phyloP scores from a whole-genome alignment of 2,329 filamentous ascomycete genomes.

The Podosphaera xanthii region DNA sequence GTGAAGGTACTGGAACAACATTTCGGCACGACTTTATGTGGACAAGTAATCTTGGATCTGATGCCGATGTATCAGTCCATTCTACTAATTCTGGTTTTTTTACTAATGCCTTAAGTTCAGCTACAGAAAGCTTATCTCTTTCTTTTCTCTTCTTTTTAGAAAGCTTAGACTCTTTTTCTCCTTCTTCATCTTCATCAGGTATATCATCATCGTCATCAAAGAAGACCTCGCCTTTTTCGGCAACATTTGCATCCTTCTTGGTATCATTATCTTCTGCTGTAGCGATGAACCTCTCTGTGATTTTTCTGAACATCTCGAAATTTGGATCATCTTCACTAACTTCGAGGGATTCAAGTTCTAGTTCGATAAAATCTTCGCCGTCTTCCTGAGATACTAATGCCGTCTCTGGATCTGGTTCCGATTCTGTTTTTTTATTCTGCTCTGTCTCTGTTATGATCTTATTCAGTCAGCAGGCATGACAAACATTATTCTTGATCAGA shows the following conservation, averaged over 20 bases:
- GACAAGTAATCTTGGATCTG: constrained; percentile 70
- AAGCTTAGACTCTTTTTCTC: constrained; percentile 39
- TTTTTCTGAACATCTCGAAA: constrained; percentile 61
- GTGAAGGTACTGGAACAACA: constrained; percentile 76
- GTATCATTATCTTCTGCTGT: constrained; percentile 37
- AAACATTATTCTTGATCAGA: too few relatives aligned
- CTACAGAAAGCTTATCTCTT: constrained; percentile 78
- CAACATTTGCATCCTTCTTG: constrained; percentile 39
- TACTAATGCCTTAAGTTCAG: constrained; percentile 82
- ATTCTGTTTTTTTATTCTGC: constrained; percentile 14
- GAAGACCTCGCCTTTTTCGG: constrained; percentile 67
- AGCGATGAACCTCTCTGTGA: constrained; percentile 60
- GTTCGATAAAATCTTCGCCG: constrained; percentile 16
- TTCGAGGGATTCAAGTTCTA: constrained; percentile 25
- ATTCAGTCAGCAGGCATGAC: background rate
- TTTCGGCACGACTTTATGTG: constrained; percentile 92
- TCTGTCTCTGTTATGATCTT: constrained; percentile 5
- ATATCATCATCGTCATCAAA: constrained; percentile 71
- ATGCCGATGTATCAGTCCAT: constrained; percentile 86
- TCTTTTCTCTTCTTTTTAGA: constrained; percentile 92
- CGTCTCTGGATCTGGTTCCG: constrained; percentile 17
- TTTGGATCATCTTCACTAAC: constrained; percentile 49
- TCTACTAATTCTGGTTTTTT: constrained; percentile 84
- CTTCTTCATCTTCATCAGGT: constrained; percentile 60
- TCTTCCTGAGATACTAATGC: constrained; percentile 13